A percentile compares a stretch with the other conserved stretches of the same genome.
phyloP scores from a whole-genome alignment of 1,284 basidiomycete genomes.

The Naganishia albida region DNA sequence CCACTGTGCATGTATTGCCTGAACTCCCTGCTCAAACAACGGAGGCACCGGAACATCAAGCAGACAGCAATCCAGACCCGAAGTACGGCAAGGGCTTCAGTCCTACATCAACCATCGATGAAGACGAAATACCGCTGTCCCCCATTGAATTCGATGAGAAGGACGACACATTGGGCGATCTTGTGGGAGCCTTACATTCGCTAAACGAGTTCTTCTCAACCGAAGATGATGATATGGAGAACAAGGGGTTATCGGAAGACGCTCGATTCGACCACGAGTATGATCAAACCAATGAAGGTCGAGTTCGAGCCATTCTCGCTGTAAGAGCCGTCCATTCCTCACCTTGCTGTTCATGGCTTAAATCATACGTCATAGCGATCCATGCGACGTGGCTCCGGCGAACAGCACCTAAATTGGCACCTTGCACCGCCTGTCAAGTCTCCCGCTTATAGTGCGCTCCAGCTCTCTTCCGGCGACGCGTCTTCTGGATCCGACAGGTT shows the following conservation, averaged over 20 bases:
- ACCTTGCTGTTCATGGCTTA: not conserved
- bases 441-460: constrained; percentile 5
- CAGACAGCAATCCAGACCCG: not conserved
- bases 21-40: not conserved
- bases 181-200: constrained; percentile 82
- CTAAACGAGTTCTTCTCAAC: constrained; percentile 73
- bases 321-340: not conserved
- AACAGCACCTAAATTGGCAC: constrained; percentile 24
- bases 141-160: constrained; percentile 53
- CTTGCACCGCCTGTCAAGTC: constrained; percentile 3
- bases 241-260: constrained; percentile 20
- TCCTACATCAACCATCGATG: constrained; percentile 6
- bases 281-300: constrained; percentile 15
- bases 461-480: constrained; percentile 18
- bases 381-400: constrained; percentile 10
- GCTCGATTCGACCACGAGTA: constrained; percentile 9
- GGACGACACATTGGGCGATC: constrained; percentile 73
- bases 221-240: constrained; percentile 58
- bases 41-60: not conserved
- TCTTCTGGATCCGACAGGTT: constrained; percentile 22
- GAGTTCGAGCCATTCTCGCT: constrained; percentile 17
- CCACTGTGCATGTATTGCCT: not conserved
- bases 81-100: not conserved
- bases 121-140: constrained; percentile 12
- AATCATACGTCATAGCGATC: not conserved